Evolutionary conservation across 805 yeast genomes (phyloP).

Genomic region (Spathaspora hagerdaliae): DNA sequence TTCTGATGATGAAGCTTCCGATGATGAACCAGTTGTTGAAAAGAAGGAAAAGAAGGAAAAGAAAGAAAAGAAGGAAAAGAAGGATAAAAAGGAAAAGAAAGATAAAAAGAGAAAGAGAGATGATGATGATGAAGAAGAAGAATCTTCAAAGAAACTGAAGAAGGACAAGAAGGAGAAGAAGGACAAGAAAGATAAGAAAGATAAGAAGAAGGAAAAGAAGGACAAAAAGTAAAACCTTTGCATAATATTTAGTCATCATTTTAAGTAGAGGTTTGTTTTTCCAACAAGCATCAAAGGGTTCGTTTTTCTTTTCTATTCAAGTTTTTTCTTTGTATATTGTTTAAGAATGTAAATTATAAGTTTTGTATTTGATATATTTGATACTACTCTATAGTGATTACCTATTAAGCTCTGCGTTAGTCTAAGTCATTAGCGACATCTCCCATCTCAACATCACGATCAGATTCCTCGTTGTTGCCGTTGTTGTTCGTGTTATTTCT

Average conservation of each 20-base stretch:
- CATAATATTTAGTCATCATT: neutral
- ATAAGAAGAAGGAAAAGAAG: constrained; percentile 23
- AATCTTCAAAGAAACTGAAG: constrained; percentile 18
- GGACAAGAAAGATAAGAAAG: constrained; percentile 28
- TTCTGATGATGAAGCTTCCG: constrained; percentile 26
- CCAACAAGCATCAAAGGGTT: neutral
- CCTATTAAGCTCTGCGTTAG: neutral
- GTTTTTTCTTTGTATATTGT: neutral
- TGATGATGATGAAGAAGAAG: constrained; percentile 13
- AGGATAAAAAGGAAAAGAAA: constrained; percentile 25
- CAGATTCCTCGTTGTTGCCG: neutral
- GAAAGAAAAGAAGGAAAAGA: constrained; percentile 27
- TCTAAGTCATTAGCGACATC: constrained; percentile 9
- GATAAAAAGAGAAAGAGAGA: constrained; percentile 18
- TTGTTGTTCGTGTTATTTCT: neutral
- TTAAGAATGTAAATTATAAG: neutral
- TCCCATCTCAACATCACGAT: constrained; percentile 1
- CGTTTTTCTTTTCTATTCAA: neutral
- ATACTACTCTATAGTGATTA: neutral
- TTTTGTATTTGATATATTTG: neutral
- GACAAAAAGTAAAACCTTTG: constrained; percentile 14
- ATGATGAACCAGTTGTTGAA: constrained; percentile 25
- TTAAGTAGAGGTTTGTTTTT: neutral
- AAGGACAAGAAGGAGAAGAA: constrained; percentile 28
- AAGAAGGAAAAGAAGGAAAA: constrained; percentile 28